phyloP scores from a whole-genome alignment of 1,284 basidiomycete species.

The Cutaneotrichosporon mucoides region DNA sequence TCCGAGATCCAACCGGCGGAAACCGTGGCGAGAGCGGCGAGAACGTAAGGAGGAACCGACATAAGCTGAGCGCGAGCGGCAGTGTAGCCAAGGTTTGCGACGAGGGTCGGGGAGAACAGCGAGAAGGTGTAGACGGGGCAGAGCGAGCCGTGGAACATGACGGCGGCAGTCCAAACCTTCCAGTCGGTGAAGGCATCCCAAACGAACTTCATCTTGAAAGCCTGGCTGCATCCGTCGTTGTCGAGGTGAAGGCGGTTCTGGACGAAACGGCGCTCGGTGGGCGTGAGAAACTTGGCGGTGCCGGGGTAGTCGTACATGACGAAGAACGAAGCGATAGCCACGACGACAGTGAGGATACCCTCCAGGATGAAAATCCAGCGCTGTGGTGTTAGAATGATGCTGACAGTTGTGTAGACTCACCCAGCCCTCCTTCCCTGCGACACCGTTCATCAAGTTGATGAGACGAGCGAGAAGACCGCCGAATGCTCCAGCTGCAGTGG shows the following conservation, averaged over 20 bases:
- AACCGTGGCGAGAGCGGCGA: conserved; percentile 38
- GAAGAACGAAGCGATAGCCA: conserved; percentile 65
- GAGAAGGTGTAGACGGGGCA: conserved; percentile 59
- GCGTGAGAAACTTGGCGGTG: conserved; percentile 67
- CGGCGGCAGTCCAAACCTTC: conserved; percentile 38
- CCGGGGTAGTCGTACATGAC: conserved; percentile 77
- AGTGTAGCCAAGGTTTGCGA: conserved; percentile 54
- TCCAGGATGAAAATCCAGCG: conserved; percentile 74
- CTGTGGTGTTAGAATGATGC: conserved; percentile 15
- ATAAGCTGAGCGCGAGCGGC: conserved; percentile 67
- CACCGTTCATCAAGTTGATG: conserved; percentile 48
- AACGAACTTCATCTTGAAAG: conserved; percentile 34
- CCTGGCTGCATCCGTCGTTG: conserved; percentile 31
- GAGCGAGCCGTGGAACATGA: conserved; percentile 48
- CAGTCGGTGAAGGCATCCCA: conserved; percentile 36
- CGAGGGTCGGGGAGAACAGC: conserved; percentile 52
- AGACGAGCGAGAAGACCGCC: conserved; percentile 48
- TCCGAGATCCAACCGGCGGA: conserved; percentile 43
- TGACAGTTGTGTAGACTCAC: not conserved
- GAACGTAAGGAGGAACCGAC: conserved; percentile 34
- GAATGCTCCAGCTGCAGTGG: conserved; percentile 47
- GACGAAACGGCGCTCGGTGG: conserved; percentile 56
- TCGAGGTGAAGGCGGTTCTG: conserved; percentile 31
- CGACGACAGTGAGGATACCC: conserved; percentile 64
- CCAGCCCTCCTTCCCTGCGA: conserved; percentile 42